A percentile compares a stretch with the other conserved stretches of the same genome.
phyloP scores from a whole-genome alignment of 2,329 filamentous ascomycete species.

The Aspergillus carbonarius region DNA sequence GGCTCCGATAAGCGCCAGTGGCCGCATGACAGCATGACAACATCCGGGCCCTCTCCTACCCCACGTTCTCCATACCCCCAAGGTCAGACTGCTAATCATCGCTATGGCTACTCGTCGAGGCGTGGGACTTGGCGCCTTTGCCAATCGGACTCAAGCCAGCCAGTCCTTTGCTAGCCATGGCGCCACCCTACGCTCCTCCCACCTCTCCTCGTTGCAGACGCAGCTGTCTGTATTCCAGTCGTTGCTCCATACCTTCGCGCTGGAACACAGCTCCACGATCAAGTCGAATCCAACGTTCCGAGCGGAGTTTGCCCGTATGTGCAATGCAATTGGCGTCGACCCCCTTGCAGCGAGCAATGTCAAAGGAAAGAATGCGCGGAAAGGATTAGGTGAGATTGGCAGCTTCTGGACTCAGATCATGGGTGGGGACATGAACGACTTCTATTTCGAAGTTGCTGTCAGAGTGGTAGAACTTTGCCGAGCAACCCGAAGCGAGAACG shows the following conservation, averaged over 20 bases:
- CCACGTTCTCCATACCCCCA: neutral
- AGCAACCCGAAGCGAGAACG: conserved; percentile 83
- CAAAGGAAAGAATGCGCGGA: conserved; percentile 49
- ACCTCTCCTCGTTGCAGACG: conserved; percentile 82
- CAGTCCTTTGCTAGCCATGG: conserved; percentile 92
- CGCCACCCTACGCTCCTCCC: conserved; percentile 76
- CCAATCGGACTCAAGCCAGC: conserved; percentile 77
- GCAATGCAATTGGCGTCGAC: conserved; percentile 92
- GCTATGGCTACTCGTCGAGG: conserved; percentile 55
- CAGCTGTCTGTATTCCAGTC: conserved; percentile 96
- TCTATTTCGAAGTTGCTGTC: conserved; percentile 98
- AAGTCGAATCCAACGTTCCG: conserved; percentile 93
- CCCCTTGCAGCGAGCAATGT: conserved; percentile 72
- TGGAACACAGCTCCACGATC: conserved; percentile 93
- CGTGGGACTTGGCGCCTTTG: conserved; percentile 87
- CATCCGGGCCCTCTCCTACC: neutral
- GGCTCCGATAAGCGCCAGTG: conserved; percentile 10
- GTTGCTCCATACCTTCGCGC: conserved; percentile 88
- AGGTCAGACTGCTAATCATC: neutral
- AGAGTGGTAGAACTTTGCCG: conserved; percentile 90
- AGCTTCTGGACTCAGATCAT: conserved; percentile 93
- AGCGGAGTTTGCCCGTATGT: conserved; percentile 98
- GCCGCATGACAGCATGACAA: neutral
- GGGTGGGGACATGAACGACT: conserved; percentile 90
- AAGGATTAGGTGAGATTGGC: conserved; percentile 49